These are phyloP conservation scores for Plantago ovata DNA, from an alignment of 257 asterid species.

Conservation along the genomic window DNA sequence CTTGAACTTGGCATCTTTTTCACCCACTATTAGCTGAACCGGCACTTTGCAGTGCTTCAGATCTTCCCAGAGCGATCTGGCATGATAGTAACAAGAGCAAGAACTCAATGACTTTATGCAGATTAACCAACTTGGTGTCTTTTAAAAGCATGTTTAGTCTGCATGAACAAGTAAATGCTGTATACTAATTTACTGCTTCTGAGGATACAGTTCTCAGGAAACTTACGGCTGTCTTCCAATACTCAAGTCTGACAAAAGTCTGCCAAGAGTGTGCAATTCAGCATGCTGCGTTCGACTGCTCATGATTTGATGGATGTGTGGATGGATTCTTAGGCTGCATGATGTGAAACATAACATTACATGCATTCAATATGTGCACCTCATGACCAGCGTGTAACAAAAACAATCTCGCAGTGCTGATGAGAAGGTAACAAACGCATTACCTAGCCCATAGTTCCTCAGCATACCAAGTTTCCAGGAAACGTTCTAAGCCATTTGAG, in stretches of 20 bases:
- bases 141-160: no score
- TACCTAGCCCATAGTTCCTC: slow-evolving; percentile 90
- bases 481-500: slow-evolving; percentile 66
- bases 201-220: background rate
- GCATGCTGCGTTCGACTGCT: slow-evolving; percentile 59
- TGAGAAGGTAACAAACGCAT: no score
- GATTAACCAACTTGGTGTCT: no score
- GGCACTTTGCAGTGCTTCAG: slow-evolving; percentile 65
- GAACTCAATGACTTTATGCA: no score
- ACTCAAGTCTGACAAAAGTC: slow-evolving; percentile 61
- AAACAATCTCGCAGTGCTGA: no score
- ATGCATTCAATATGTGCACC: no score
- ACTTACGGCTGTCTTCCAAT: slow-evolving; percentile 92
- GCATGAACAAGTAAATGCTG: no score
- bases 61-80: slow-evolving; percentile 85
- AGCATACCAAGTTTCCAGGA: slow-evolving; percentile 75
- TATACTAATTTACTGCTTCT: no score
- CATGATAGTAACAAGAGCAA: no score
- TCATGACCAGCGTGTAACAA: no score
- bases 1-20: slow-evolving; percentile 73
- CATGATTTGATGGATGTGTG: slow-evolving; percentile 51
- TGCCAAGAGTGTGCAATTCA: slow-evolving; percentile 65
- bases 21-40: slow-evolving; percentile 73
- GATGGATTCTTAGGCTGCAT: slow-evolving; percentile 80
- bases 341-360: slow-evolving; percentile 6